Conservation (phyloP, 2,329 filamentous ascomycete species). For the Xylariales sp. region DNA sequence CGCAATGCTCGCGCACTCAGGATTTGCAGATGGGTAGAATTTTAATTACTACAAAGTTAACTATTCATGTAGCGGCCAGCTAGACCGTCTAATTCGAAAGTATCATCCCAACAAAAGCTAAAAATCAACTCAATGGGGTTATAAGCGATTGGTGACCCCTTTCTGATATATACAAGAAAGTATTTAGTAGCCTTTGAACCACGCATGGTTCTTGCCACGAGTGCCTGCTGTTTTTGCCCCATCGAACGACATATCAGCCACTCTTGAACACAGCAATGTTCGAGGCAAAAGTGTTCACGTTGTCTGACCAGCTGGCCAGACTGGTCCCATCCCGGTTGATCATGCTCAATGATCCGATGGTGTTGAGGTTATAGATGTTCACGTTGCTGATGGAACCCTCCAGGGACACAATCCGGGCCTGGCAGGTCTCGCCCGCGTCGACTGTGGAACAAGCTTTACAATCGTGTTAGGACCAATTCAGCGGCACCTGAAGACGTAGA, state of each 20-base stretch:
- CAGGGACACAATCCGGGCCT: constrained; percentile 34
- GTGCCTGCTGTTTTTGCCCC: too few species aligned
- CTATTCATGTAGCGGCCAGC: too few species aligned
- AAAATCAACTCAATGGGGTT: too few species aligned
- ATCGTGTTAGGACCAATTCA: not conserved
- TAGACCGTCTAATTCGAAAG: too few species aligned
- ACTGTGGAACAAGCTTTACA: constrained; percentile 29
- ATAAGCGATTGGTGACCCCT: too few species aligned
- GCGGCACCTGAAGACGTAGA: not conserved
- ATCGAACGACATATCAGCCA: not conserved
- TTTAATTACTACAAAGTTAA: too few species aligned
- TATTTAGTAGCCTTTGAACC: too few species aligned
- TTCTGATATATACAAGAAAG: too few species aligned
- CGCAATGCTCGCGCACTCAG: too few species aligned
- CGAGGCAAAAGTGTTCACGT: constrained; percentile 26
- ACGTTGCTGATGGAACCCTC: constrained; percentile 29
- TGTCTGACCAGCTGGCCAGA: constrained; percentile 25
- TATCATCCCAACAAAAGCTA: too few species aligned
- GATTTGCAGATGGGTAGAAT: too few species aligned
- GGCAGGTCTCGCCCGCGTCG: constrained; percentile 32
- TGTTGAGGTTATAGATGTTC: constrained; percentile 42
- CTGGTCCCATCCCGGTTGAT: constrained; percentile 27
- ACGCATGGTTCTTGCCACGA: too few species aligned
- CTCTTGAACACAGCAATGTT: constrained; percentile 25
- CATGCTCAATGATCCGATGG: constrained; percentile 38